Conservation (phyloP, 257 asterid genomes). For the Plantago ovata region DNA sequence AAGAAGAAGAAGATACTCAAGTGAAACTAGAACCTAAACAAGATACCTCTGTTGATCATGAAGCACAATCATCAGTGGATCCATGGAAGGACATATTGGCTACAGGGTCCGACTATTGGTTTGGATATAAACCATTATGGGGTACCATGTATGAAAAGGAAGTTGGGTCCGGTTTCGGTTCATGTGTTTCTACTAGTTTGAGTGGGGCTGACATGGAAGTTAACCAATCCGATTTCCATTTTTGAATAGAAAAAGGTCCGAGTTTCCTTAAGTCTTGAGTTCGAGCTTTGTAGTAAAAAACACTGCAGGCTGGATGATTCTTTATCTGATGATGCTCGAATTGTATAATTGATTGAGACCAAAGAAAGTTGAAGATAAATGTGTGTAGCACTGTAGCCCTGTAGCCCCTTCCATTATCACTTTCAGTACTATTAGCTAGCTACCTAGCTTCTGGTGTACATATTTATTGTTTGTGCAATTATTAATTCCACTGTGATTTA, state of each 20-base stretch:
- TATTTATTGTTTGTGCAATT: too few relatives aligned
- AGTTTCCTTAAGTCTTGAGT: too few relatives aligned
- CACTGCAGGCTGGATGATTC: too few relatives aligned
- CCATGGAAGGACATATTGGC: constrained; percentile 26
- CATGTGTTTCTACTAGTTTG: constrained; percentile 24
- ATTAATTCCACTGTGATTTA: too few relatives aligned
- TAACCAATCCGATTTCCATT: constrained; percentile 26
- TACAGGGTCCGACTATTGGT: constrained; percentile 17
- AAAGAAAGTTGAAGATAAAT: too few relatives aligned
- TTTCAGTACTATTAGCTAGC: too few relatives aligned
- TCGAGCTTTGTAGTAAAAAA: too few relatives aligned
- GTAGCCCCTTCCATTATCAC: too few relatives aligned
- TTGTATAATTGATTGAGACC: too few relatives aligned
- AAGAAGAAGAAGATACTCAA: constrained; percentile 24
- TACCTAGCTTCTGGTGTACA: too few relatives aligned
- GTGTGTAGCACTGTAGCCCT: too few relatives aligned
- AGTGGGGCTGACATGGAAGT: constrained; percentile 34
- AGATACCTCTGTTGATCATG: neutral
- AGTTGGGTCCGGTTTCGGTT: constrained; percentile 23
- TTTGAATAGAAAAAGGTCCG: constrained; percentile 7
- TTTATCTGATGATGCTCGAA: too few relatives aligned
- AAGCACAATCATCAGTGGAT: neutral
- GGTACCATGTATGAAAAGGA: constrained; percentile 14
- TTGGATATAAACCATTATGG: constrained; percentile 12
- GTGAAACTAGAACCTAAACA: constrained; percentile 17